Evolutionary conservation across 345 rosid species (phyloP).

Genomic region (Gossypioides kirkii): DNA sequence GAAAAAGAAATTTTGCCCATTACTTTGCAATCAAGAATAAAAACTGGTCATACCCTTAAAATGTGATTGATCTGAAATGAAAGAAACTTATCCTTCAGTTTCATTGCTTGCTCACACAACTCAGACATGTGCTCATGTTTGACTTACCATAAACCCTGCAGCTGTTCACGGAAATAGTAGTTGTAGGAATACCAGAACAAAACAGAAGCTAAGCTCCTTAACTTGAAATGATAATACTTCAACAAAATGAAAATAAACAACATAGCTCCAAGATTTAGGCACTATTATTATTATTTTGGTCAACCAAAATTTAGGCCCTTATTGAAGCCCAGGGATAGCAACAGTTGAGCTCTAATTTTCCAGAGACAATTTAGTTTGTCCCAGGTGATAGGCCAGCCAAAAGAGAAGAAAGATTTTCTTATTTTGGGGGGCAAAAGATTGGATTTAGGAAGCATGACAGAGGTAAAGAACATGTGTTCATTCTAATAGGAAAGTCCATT

Average conservation of each 20-base stretch:
- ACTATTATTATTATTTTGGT: not conserved
- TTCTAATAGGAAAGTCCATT: not conserved
- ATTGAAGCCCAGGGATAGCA: not conserved
- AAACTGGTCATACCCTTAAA: constrained; percentile 47
- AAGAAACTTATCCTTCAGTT: constrained; percentile 41
- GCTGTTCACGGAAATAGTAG: constrained; percentile 32
- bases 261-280: not conserved
- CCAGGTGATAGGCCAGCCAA: not conserved
- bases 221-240: constrained; percentile 4
- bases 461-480: not conserved
- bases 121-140: constrained; percentile 41
- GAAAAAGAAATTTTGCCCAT: not conserved
- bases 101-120: constrained; percentile 45
- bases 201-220: not conserved
- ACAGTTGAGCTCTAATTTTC: not conserved
- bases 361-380: not conserved
- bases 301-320: not conserved
- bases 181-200: not conserved
- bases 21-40: constrained; percentile 4
- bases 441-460: not conserved
- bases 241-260: not conserved
- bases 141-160: constrained; percentile 73
- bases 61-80: constrained; percentile 76
- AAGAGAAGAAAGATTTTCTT: not conserved
- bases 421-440: not conserved